A percentile compares a stretch with the other conserved stretches of the same genome.
phyloP scores from a whole-genome alignment of 768 basidiomycete genomes.

The Agaricus subrufescens region DNA sequence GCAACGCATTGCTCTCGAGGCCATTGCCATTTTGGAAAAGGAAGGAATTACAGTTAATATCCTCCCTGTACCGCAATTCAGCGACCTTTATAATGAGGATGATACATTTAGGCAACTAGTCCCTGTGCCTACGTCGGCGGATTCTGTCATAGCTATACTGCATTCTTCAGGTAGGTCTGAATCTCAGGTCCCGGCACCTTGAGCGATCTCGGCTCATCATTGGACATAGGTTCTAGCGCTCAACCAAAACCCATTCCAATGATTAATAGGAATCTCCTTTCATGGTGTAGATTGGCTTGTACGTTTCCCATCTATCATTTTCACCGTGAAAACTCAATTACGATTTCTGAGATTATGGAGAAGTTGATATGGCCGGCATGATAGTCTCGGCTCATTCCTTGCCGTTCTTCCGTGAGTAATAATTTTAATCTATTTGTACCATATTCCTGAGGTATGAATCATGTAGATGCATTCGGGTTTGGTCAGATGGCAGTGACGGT shows the following conservation, averaged over 20 bases:
- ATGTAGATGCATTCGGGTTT: constrained; percentile 15
- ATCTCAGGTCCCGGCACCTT: background rate
- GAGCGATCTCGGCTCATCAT: background rate
- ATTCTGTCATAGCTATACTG: constrained; percentile 9
- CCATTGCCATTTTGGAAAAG: background rate
- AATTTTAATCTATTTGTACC: background rate
- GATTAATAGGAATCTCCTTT: constrained; percentile 8
- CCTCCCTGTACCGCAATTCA: background rate
- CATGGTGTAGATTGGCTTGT: constrained; percentile 14
- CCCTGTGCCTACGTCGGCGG: background rate
- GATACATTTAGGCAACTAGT: background rate
- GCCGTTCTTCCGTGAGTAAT: constrained; percentile 16
- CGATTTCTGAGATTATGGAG: constrained; percentile 16
- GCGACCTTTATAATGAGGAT: background rate
- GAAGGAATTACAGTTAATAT: background rate
- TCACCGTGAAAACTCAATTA: background rate
- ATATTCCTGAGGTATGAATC: background rate
- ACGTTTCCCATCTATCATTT: background rate
- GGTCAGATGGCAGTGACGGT: constrained; percentile 13
- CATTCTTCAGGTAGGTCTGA: constrained; percentile 18
- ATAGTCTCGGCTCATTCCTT: constrained; percentile 14
- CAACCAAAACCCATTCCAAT: constrained; percentile 19
- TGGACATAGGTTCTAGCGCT: constrained; percentile 17
- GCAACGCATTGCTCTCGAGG: constrained; percentile 13
- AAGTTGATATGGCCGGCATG: constrained; percentile 17